Evolutionary conservation across 345 rosid genomes (phyloP).

Genomic region (Citrus glauca): DNA sequence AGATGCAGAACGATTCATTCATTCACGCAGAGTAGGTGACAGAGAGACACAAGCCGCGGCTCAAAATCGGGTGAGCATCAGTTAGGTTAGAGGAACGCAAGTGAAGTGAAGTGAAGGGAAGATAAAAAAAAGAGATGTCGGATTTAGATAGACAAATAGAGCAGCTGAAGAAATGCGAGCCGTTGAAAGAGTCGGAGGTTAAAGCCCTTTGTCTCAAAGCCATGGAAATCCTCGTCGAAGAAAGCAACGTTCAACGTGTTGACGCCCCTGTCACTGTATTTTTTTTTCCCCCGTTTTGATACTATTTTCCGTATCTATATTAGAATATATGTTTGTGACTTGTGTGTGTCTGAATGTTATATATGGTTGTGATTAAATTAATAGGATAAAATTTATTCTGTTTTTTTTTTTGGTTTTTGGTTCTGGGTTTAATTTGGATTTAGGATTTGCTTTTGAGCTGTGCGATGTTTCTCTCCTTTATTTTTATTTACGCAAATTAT

Average conservation of each 20-base stretch:
- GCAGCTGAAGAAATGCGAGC: slow-evolving; percentile 95
- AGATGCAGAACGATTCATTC: background rate
- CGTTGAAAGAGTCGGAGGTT: slow-evolving; percentile 91
- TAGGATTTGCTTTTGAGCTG: background rate
- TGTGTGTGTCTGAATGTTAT: background rate
- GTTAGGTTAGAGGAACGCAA: background rate
- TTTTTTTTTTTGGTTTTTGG: background rate
- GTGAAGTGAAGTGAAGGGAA: background rate
- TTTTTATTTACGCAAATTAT: background rate
- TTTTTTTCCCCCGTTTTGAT: background rate
- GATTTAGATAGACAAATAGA: slow-evolving; percentile 95
- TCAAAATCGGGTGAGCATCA: background rate
- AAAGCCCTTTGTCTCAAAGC: slow-evolving; percentile 95
- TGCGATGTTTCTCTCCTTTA: background rate
- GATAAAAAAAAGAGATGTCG: slow-evolving; percentile 50
- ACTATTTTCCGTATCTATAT: too few relatives aligned
- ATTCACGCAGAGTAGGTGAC: background rate
- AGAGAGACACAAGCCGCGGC: background rate
- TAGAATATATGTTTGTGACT: background rate
- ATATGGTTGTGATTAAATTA: slow-evolving; percentile 3
- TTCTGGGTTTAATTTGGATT: slow-evolving; percentile 4
- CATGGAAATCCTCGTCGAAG: slow-evolving; percentile 94
- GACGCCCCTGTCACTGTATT: slow-evolving; percentile 96
- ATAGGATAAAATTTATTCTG: background rate
- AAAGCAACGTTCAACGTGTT: slow-evolving; percentile 94